These are phyloP conservation scores for Phaeosphaeriaceae sp. DNA, from an alignment of 2,329 filamentous ascomycete species.

Conservation along the genomic window DNA sequence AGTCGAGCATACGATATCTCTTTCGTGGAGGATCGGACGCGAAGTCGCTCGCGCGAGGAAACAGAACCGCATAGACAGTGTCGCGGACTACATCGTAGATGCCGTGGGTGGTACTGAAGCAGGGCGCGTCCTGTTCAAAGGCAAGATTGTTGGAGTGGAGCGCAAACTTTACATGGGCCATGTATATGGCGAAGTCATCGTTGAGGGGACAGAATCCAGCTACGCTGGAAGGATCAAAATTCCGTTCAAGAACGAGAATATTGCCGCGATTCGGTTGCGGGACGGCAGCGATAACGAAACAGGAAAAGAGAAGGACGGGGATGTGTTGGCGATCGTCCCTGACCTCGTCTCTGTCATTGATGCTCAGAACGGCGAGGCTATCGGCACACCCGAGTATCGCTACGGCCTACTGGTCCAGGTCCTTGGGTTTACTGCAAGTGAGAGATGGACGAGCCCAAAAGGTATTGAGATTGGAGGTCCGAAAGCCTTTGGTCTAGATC, in stretches of 20 bases:
- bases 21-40: conserved; percentile 49
- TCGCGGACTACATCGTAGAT: conserved; percentile 50
- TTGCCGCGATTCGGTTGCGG: conserved; percentile 58
- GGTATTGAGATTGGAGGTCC: conserved; percentile 61
- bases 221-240: conserved; percentile 63
- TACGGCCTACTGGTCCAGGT: conserved; percentile 62
- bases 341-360: conserved; percentile 60
- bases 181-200: conserved; percentile 52
- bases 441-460: conserved; percentile 59
- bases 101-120: conserved; percentile 49
- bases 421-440: conserved; percentile 62
- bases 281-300: conserved; percentile 29
- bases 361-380: conserved; percentile 55
- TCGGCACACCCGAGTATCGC: conserved; percentile 63
- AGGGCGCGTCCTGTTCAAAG: conserved; percentile 52
- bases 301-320: conserved; percentile 45
- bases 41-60: conserved; percentile 45
- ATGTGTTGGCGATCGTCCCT: conserved; percentile 57
- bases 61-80: conserved; percentile 44
- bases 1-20: conserved; percentile 48
- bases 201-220: conserved; percentile 39
- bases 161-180: conserved; percentile 51
- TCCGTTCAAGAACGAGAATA: conserved; percentile 78
- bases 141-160: conserved; percentile 55
- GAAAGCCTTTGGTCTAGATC: conserved; percentile 56